Evolutionary conservation across 305 asterid species (phyloP).

Genomic region (Nicotiana rustica): DNA sequence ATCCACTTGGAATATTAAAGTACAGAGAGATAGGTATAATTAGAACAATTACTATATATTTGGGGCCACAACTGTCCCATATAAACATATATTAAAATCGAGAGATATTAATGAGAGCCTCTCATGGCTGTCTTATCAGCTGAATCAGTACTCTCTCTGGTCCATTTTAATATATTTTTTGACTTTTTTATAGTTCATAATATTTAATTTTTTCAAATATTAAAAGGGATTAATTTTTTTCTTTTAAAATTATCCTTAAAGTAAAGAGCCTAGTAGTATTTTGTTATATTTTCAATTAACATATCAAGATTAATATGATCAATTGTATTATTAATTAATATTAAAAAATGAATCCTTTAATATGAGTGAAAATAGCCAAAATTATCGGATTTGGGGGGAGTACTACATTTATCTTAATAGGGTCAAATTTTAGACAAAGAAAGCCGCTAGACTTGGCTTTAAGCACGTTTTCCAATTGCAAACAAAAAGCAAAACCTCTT

Average conservation of each 20-base stretch:
- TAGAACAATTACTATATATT: not conserved
- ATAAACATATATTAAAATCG: not conserved
- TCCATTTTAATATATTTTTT: too few species aligned
- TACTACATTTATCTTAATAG: not conserved
- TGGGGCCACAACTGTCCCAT: slow-evolving; percentile 17
- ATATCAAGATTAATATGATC: too few species aligned
- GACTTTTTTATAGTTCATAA: too few species aligned
- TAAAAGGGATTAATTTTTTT: too few species aligned
- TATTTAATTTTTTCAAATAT: too few species aligned
- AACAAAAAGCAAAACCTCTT: not conserved
- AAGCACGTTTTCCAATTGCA: slow-evolving; percentile 29
- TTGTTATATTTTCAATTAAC: too few species aligned
- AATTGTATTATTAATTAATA: too few species aligned
- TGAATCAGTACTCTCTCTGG: not conserved
- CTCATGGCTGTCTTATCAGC: not conserved
- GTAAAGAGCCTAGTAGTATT: too few species aligned
- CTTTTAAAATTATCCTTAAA: too few species aligned
- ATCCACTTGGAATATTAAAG: slow-evolving; percentile 15
- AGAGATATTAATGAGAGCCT: not conserved
- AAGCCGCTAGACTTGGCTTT: slow-evolving; percentile 26
- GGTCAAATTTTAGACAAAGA: slow-evolving; percentile 1
- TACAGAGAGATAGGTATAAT: not conserved
- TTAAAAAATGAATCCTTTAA: too few species aligned
- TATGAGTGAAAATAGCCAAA: too few species aligned
- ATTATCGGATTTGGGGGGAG: too few species aligned